A percentile compares a stretch with the other conserved stretches of the same genome.
Conservation (phyloP, 1,284 basidiomycete species). For the Moniliophthora roreri region DNA sequence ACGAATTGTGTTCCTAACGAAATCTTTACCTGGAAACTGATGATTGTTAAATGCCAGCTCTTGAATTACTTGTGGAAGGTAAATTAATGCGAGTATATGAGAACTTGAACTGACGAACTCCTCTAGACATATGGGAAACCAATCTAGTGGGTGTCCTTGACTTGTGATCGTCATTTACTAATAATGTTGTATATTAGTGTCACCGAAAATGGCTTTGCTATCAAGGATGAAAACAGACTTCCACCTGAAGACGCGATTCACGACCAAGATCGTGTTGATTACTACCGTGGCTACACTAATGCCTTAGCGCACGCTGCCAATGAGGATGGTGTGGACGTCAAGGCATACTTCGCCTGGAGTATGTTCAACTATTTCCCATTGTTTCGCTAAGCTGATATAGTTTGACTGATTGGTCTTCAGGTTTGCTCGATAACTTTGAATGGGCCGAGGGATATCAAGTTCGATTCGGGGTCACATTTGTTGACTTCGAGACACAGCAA, state of each 20-base stretch:
- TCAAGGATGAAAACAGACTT: constrained; percentile 62
- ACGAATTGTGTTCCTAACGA: constrained; percentile 12
- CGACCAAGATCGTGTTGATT: constrained; percentile 66
- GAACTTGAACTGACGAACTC: not conserved
- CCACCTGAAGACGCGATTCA: constrained; percentile 56
- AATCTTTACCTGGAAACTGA: not conserved
- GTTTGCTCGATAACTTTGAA: constrained; percentile 75
- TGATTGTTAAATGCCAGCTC: constrained; percentile 40
- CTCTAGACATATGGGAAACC: constrained; percentile 60
- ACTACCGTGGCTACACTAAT: constrained; percentile 64
- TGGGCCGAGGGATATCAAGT: constrained; percentile 70
- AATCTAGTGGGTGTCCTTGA: constrained; percentile 46
- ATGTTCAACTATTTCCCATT: constrained; percentile 17
- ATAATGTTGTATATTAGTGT: constrained; percentile 36
- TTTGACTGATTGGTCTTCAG: constrained; percentile 26
- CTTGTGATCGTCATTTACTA: not conserved
- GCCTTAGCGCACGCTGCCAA: constrained; percentile 58
- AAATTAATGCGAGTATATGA: not conserved
- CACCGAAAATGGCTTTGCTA: constrained; percentile 74
- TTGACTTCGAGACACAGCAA: constrained; percentile 70
- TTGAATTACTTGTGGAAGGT: constrained; percentile 66
- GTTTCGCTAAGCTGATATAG: not conserved
- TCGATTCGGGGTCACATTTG: constrained; percentile 65
- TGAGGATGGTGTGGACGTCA: constrained; percentile 65
- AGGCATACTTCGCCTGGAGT: constrained; percentile 76